Percentiles rank a stretch among this genome's conserved stretches.
These are phyloP conservation scores for Madurella mycetomatis DNA, from an alignment of 2,329 filamentous ascomycete genomes.

Conservation along the genomic window DNA sequence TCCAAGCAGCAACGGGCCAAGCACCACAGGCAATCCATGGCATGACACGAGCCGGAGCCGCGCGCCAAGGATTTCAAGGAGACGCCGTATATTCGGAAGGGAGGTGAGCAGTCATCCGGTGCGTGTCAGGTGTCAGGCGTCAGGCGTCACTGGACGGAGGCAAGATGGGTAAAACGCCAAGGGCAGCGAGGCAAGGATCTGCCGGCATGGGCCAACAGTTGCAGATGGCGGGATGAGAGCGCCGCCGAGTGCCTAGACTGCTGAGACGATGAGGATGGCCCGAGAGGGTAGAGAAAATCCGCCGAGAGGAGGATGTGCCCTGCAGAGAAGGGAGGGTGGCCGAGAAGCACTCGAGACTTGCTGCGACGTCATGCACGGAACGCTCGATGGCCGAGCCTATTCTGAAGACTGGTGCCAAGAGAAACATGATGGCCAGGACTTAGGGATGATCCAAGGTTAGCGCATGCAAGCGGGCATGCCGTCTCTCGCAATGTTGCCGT, in stretches of 20 bases:
- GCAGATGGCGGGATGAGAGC: not conserved
- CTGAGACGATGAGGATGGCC: not conserved
- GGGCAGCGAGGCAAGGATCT: conserved; percentile 16
- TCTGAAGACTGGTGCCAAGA: conserved; percentile 16
- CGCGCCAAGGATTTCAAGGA: conserved; percentile 31
- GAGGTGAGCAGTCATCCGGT: conserved; percentile 36
- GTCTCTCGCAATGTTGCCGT: not conserved
- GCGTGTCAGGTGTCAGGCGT: conserved; percentile 38
- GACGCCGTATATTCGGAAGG: conserved; percentile 34
- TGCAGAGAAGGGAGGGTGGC: conserved; percentile 10
- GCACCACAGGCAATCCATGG: conserved; percentile 8
- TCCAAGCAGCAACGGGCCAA: conserved; percentile 22
- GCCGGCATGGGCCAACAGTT: conserved; percentile 15
- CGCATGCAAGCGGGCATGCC: not conserved
- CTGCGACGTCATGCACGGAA: conserved; percentile 28
- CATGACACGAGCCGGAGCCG: conserved; percentile 28
- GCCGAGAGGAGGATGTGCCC: conserved; percentile 6
- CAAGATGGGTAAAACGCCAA: conserved; percentile 31
- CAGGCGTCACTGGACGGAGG: conserved; percentile 24
- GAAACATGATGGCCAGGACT: conserved; percentile 14
- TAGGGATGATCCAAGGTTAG: not conserved
- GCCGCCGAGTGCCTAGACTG: conserved; percentile 1
- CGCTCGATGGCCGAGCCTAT: conserved; percentile 22
- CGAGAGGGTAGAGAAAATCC: conserved; percentile 1
- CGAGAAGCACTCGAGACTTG: conserved; percentile 20